Conservation (phyloP, 371 early-diverging fungal genomes). For the Rhizopus delemar region DNA sequence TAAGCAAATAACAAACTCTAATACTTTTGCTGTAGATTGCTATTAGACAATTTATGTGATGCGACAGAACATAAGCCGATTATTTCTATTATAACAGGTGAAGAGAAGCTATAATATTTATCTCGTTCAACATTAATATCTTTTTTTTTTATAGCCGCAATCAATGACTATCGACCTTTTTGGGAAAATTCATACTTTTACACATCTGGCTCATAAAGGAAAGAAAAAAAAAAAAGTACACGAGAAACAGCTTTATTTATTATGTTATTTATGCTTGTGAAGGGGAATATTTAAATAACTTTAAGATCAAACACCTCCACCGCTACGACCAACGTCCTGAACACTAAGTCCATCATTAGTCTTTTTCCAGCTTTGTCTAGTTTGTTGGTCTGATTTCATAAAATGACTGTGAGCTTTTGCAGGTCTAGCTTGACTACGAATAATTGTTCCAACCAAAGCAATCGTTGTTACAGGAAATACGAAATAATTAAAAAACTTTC, state of each 20-base stretch:
- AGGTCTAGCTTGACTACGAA: constrained; percentile 42
- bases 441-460: constrained; percentile 37
- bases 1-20: neutral
- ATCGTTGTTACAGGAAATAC: constrained; percentile 39
- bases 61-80: constrained; percentile 43
- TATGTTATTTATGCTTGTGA: neutral
- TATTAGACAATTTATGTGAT: constrained; percentile 36
- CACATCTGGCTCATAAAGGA: constrained; percentile 40
- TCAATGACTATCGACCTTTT: constrained; percentile 46
- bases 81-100: constrained; percentile 39
- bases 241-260: neutral
- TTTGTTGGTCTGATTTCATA: constrained; percentile 34
- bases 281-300: neutral
- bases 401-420: constrained; percentile 40
- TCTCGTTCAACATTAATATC: neutral
- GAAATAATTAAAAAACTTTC: constrained; percentile 28
- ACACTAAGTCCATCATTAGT: constrained; percentile 49
- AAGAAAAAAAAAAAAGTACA: neutral
- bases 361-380: constrained; percentile 36
- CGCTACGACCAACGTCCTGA: constrained; percentile 51
- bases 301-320: constrained; percentile 44
- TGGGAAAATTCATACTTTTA: constrained; percentile 51
- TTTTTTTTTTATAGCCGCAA: constrained; percentile 26
- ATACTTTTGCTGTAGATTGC: constrained; percentile 10
- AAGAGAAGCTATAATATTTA: neutral